Conservation (phyloP, 2,329 filamentous ascomycete genomes). For the Aschersonia sp. region DNA sequence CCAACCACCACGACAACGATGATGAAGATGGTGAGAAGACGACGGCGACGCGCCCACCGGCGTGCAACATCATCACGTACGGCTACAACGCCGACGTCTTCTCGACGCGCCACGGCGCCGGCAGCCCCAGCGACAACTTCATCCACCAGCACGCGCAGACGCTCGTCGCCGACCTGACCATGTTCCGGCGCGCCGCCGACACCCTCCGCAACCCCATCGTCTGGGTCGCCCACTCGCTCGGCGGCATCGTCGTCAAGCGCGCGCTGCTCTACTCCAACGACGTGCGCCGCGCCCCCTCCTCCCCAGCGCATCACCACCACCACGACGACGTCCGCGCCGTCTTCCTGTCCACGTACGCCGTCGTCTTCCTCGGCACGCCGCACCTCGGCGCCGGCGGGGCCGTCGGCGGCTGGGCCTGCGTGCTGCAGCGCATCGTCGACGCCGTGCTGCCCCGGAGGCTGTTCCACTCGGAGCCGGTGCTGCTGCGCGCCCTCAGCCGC, state of each 20-base stretch:
- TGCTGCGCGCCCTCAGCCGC: conserved; percentile 56
- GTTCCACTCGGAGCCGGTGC: conserved; percentile 51
- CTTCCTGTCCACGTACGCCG: conserved; percentile 60
- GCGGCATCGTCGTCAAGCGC: conserved; percentile 58
- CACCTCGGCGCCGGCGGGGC: conserved; percentile 54
- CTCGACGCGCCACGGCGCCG: conserved; percentile 29
- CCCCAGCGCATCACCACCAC: conserved; percentile 11
- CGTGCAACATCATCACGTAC: conserved; percentile 48
- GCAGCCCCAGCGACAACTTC: conserved; percentile 48
- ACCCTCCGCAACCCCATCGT: conserved; percentile 53
- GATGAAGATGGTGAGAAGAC: too few species aligned
- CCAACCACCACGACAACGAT: conserved; percentile 30
- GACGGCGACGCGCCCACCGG: too few species aligned
- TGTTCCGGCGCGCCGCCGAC: conserved; percentile 44
- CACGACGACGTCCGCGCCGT: conserved; percentile 53
- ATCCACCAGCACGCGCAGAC: conserved; percentile 60
- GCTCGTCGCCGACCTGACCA: conserved; percentile 45
- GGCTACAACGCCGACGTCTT: conserved; percentile 60
- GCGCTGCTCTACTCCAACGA: conserved; percentile 54
- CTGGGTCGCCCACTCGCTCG: conserved; percentile 62
- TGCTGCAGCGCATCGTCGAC: conserved; percentile 54
- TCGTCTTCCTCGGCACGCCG: conserved; percentile 65
- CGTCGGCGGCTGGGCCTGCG: conserved; percentile 43
- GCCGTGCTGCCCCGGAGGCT: conserved; percentile 50
- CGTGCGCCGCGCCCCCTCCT: conserved; percentile 14